Conservation (phyloP, 2,329 filamentous ascomycete genomes). For the Pseudohalonectria lignicola region DNA sequence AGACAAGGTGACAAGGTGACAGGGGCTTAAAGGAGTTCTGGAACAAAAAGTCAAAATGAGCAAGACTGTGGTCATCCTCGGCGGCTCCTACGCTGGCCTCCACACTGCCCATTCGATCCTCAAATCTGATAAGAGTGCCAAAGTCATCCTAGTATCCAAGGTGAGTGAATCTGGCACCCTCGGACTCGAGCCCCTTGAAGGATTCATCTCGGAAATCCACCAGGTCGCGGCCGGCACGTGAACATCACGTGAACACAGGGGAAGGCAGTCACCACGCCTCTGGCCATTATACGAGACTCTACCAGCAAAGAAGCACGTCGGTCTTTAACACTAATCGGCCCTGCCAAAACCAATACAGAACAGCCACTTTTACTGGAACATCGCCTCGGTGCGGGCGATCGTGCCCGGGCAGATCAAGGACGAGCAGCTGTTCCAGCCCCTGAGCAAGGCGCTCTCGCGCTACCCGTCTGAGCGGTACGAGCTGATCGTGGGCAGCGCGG, state of each 20-base stretch:
- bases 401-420: slow-evolving; percentile 37
- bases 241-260: no score
- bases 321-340: no score
- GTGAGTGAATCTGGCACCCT: slow-evolving; percentile 18
- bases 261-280: no score
- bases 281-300: no score
- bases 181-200: no score
- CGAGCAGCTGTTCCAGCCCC: slow-evolving; percentile 36
- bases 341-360: no score
- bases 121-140: slow-evolving; percentile 35
- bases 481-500: slow-evolving; percentile 38
- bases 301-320: no score
- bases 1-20: neutral
- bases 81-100: slow-evolving; percentile 41
- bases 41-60: slow-evolving; percentile 5
- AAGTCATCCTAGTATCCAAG: slow-evolving; percentile 45
- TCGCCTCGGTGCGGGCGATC: slow-evolving; percentile 44
- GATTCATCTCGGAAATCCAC: no score
- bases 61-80: slow-evolving; percentile 42
- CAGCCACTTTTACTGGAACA: slow-evolving; percentile 48
- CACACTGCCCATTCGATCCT: slow-evolving; percentile 42
- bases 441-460: slow-evolving; percentile 34
- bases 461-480: slow-evolving; percentile 38
- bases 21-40: no score
- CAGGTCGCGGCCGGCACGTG: no score